Evolutionary conservation across 2,329 filamentous ascomycete genomes (phyloP), one percentile per base, ranked within the genome.

Genomic region (Arthrocladium fulminans): DNA sequence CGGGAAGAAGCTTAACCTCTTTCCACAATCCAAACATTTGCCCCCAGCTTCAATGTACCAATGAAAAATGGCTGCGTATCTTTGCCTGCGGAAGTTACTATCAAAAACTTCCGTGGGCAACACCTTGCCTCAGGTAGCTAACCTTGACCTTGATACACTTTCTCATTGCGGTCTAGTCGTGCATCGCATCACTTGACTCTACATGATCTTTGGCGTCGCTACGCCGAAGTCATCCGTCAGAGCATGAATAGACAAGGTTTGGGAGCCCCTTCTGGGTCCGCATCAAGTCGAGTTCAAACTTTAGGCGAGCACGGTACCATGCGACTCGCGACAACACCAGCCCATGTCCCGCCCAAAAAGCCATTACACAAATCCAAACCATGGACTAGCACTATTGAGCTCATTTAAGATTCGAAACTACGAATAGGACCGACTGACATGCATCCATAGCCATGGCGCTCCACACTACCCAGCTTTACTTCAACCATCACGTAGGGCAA

Each of bases 361-460:
- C n/a, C n/a, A n/a, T n/a, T n/a, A n/a, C n/a, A n/a, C n/a, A n/a
- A n/a, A n/a, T n/a, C n/a, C 32, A 5, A 37, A n/a, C 13, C 7
- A 13, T 37, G 13, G 5, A 6, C 20, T 13, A 37, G 13, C 32
- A 17, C 20, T 15, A 6, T 13, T 37, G n/a, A 42, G 39, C 39
- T 35, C 32, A 35, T 25, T n/a, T 10, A 19, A 17, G 13, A 10
- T 27, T 42, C 19, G 22, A 22, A 17, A 42, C 27, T 12, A 25
- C 39, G 39, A n/a, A 42, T 42, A 42, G 39, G 39, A 22, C 39
- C 39, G 39, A 42, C 19, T 42, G 9, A n/a, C 24, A 8, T 10
- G 22, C 9, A 23, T 42, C 39, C 39, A 42, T 42, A 15, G 20
- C 10, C 22, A 24, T 25, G n/a, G n/a, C 8, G 20, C 39, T 27